These are phyloP conservation scores for Toxoplasma gondii DNA, from an alignment of 169 alveolate species.

Conservation along the genomic window DNA sequence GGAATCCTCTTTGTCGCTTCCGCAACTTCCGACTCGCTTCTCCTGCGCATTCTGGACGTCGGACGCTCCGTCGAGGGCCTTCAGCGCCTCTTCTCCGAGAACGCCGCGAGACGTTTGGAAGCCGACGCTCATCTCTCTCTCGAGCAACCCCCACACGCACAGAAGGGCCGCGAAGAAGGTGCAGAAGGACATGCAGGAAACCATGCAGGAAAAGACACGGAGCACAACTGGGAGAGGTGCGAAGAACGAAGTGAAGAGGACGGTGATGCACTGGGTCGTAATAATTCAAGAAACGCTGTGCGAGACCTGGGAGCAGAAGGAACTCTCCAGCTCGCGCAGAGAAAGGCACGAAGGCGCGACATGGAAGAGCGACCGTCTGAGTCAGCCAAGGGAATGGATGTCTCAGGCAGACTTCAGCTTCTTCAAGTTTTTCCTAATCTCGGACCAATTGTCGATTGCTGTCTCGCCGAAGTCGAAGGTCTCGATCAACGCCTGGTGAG, in stretches of 20 bases:
- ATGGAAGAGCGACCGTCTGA: constrained; percentile 6
- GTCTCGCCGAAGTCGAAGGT: constrained; percentile 46
- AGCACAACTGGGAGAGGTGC: too few species aligned
- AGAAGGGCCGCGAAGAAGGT: not conserved
- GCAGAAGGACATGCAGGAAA: not conserved
- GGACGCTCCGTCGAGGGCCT: constrained; percentile 19
- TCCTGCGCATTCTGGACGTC: constrained; percentile 1
- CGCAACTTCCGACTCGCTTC: constrained; percentile 35
- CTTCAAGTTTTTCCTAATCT: constrained; percentile 24
- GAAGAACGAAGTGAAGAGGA: too few species aligned
- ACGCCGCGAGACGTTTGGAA: not conserved
- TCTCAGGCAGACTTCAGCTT: constrained; percentile 40
- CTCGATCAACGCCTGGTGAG: constrained; percentile 48
- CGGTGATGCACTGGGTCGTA: not conserved
- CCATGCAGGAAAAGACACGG: not conserved
- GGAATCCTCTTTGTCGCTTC: constrained; percentile 41
- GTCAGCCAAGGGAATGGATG: not conserved
- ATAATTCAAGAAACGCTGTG: not conserved
- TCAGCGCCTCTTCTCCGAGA: not conserved
- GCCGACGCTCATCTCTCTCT: too few species aligned
- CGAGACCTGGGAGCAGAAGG: not conserved
- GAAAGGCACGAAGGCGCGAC: not conserved
- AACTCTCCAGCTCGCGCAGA: not conserved
- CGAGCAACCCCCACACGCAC: not conserved
- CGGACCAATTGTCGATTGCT: constrained; percentile 60